Percentiles rank a stretch among this genome's conserved stretches.
Evolutionary conservation across 306 rosid genomes (phyloP).

Genomic region (Dalbergia cultrata): DNA sequence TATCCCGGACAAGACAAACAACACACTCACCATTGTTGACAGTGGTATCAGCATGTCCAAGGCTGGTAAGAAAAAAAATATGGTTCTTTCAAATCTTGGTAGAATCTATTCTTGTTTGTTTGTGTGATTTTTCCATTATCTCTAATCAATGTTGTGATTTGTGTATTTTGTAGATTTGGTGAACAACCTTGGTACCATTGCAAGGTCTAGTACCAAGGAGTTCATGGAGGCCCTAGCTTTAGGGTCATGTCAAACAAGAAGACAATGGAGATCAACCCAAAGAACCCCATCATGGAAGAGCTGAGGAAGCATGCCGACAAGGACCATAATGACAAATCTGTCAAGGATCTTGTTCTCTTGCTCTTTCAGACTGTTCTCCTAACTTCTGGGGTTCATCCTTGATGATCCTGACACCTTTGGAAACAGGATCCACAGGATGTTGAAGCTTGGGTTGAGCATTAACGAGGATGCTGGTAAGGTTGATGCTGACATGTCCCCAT

Average conservation of each 20-base stretch:
- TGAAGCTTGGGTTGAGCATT: conserved; percentile 87
- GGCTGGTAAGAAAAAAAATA: conserved; percentile 80
- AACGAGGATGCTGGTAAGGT: conserved; percentile 75
- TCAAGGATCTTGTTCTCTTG: conserved; percentile 84
- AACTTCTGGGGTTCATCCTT: conserved; percentile 89
- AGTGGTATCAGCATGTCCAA: conserved; percentile 95
- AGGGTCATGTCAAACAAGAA: conserved; percentile 93
- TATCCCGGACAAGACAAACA: conserved; percentile 81
- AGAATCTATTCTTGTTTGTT: not conserved
- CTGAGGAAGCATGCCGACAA: conserved; percentile 80
- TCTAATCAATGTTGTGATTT: not conserved
- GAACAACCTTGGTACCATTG: conserved; percentile 90
- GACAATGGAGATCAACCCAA: conserved; percentile 91
- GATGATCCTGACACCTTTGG: conserved; percentile 96
- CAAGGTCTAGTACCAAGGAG: conserved; percentile 92
- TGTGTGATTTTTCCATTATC: not conserved
- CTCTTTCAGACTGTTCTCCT: conserved; percentile 85
- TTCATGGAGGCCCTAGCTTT: conserved; percentile 95
- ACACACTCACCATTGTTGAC: conserved; percentile 69
- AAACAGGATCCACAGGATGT: conserved; percentile 90
- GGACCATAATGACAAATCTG: conserved; percentile 84
- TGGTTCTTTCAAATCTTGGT: not conserved
- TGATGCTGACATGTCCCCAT: conserved; percentile 82
- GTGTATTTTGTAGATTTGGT: conserved; percentile 68
- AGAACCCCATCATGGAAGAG: conserved; percentile 91